Evolutionary conservation across 495 filamentous ascomycete genomes (phyloP).

Genomic region (Cercophora samala): DNA sequence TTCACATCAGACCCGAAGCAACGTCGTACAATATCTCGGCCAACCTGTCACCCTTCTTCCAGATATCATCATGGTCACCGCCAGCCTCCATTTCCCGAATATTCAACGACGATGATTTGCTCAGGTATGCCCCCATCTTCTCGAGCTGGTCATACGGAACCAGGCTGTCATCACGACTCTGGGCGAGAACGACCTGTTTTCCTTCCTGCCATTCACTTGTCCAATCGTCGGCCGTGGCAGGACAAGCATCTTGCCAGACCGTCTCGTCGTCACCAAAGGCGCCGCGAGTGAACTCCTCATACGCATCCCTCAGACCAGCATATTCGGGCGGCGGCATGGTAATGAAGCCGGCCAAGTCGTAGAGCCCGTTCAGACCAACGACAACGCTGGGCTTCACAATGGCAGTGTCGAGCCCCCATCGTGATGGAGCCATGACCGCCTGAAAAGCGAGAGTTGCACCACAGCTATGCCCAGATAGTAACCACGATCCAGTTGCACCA

Average conservation of each 20-base stretch:
- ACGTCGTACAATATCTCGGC: constrained; percentile 24
- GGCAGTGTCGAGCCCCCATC: constrained; percentile 16
- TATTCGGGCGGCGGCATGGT: constrained; percentile 24
- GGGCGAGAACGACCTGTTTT: constrained; percentile 31
- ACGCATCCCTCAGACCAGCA: constrained; percentile 49
- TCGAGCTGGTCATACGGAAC: constrained; percentile 34
- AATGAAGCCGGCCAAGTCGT: constrained; percentile 56
- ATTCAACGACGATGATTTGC: constrained; percentile 10
- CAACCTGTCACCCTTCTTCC: constrained; percentile 25
- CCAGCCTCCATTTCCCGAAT: constrained; percentile 19
- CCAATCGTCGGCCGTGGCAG: constrained; percentile 33
- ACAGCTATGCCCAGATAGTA: constrained; percentile 69
- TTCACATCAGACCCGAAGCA: constrained; percentile 4
- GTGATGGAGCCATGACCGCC: constrained; percentile 48
- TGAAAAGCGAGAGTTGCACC: constrained; percentile 75
- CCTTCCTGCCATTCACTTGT: constrained; percentile 30
- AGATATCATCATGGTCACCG: constrained; percentile 31
- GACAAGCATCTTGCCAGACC: constrained; percentile 54
- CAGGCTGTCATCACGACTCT: constrained; percentile 35
- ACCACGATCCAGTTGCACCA: constrained; percentile 36
- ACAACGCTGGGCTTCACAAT: constrained; percentile 27
- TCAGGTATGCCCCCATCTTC: constrained; percentile 24
- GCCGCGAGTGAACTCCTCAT: constrained; percentile 55
- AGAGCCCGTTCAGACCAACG: constrained; percentile 58
- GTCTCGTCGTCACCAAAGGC: constrained; percentile 60